Evolutionary conservation across 1,139 yeast species (phyloP).

Genomic region (Yamadazyma atmosphaerica): DNA sequence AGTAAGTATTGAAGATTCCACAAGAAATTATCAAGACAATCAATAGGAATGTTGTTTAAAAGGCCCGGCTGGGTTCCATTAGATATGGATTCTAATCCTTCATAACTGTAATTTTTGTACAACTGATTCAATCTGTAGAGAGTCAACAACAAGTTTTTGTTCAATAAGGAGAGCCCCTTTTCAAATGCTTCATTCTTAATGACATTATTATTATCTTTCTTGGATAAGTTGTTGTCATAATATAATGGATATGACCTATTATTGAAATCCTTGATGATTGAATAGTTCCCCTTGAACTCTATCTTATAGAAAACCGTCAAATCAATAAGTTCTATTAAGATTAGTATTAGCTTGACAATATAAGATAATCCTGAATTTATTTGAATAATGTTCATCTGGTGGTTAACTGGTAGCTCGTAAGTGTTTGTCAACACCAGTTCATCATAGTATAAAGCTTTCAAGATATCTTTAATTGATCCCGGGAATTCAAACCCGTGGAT

Average conservation of each 20-base stretch:
- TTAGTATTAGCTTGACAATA: constrained; percentile 27
- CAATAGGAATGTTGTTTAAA: constrained; percentile 32
- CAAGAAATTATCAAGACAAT: constrained; percentile 42
- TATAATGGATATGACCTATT: constrained; percentile 22
- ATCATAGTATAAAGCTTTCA: constrained; percentile 32
- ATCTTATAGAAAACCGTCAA: constrained; percentile 31
- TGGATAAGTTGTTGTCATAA: constrained; percentile 26
- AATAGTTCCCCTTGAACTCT: constrained; percentile 22
- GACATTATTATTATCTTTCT: constrained; percentile 15
- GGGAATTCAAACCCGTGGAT: constrained; percentile 43
- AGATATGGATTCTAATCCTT: constrained; percentile 1
- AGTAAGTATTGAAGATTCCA: constrained; percentile 44
- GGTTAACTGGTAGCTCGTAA: constrained; percentile 12
- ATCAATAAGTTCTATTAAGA: constrained; percentile 27
- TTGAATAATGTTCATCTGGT: constrained; percentile 18
- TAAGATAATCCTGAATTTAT: constrained; percentile 37
- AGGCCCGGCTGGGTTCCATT: constrained; percentile 4
- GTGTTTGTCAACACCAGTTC: constrained; percentile 12
- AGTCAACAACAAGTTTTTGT: constrained; percentile 30
- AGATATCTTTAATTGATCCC: constrained; percentile 27
- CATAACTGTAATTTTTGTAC: constrained; percentile 6
- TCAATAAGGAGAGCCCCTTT: constrained; percentile 32
- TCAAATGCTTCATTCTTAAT: constrained; percentile 34
- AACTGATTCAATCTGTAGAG: constrained; percentile 23
- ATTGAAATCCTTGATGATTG: constrained; percentile 28